These are phyloP conservation scores for Saitozyma sp. DNA, from an alignment of 768 basidiomycete species.

Conservation along the genomic window DNA sequence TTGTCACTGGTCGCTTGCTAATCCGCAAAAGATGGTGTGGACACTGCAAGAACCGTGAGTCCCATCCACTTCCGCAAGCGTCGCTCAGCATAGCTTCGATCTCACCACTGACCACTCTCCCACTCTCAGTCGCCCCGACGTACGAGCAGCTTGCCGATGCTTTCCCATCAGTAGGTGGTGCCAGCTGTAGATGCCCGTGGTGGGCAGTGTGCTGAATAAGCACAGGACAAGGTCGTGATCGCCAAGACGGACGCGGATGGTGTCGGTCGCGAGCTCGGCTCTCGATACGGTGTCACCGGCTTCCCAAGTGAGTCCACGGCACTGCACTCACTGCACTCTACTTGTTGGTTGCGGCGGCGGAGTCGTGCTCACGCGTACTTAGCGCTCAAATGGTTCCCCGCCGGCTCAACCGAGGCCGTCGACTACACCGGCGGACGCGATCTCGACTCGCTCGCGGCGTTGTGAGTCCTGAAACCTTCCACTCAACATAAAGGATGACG, in stretches of 20 bases:
- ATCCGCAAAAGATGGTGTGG: slow-evolving; percentile 41
- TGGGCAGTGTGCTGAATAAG: slow-evolving; percentile 3
- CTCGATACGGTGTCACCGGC: slow-evolving; percentile 74
- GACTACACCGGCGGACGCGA: slow-evolving; percentile 78
- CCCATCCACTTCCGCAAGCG: too few relatives aligned
- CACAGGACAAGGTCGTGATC: slow-evolving; percentile 71
- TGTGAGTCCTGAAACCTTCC: slow-evolving; percentile 59
- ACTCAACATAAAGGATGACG: neutral
- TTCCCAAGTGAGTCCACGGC: slow-evolving; percentile 71
- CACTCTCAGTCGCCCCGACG: slow-evolving; percentile 68
- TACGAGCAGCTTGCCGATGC: slow-evolving; percentile 89
- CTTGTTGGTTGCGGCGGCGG: neutral
- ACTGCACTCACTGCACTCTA: neutral
- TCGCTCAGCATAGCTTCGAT: too few relatives aligned
- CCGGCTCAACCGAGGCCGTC: slow-evolving; percentile 62
- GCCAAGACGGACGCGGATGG: slow-evolving; percentile 95
- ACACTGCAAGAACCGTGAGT: slow-evolving; percentile 49
- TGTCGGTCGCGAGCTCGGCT: slow-evolving; percentile 70
- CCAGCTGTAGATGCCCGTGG: neutral
- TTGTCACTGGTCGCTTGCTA: too few relatives aligned
- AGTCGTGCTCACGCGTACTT: slow-evolving; percentile 13
- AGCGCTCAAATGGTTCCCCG: slow-evolving; percentile 92
- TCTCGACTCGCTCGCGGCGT: slow-evolving; percentile 70
- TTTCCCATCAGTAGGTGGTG: slow-evolving; percentile 56
- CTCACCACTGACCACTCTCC: slow-evolving; percentile 40